These are phyloP conservation scores for Flaveria robusta DNA, from an alignment of 129 eudicot genomes.

Conservation along the genomic window DNA sequence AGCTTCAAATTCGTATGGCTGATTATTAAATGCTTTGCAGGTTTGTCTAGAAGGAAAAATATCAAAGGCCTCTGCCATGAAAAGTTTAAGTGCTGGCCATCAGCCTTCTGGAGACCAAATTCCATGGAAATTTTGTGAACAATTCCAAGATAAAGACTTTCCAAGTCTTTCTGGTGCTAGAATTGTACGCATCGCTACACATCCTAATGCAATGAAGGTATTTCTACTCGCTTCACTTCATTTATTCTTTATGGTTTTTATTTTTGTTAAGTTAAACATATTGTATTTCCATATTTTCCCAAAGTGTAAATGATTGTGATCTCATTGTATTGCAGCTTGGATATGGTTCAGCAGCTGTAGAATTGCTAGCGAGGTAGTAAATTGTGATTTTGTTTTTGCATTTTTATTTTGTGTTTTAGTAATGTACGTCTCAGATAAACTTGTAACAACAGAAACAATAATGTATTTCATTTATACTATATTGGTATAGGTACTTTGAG, in stretches of 20 bases:
- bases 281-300: background rate
- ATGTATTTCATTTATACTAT: slow-evolving; percentile 11
- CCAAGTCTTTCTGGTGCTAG: slow-evolving; percentile 99
- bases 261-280: background rate
- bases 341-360: slow-evolving; percentile 89
- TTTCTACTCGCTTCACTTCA: background rate
- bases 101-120: slow-evolving; percentile 94
- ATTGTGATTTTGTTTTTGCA: background rate
- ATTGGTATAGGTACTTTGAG: slow-evolving; percentile 78
- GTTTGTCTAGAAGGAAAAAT: slow-evolving; percentile 89
- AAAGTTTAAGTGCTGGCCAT: slow-evolving; percentile 73
- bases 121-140: slow-evolving; percentile 93
- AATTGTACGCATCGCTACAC: slow-evolving; percentile 95
- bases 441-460: background rate
- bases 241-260: background rate
- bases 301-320: slow-evolving; percentile 13
- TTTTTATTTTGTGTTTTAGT: background rate
- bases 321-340: slow-evolving; percentile 67
- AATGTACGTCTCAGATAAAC: background rate
- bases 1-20: background rate
- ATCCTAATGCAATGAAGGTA: slow-evolving; percentile 96
- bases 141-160: slow-evolving; percentile 73
- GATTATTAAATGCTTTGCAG: slow-evolving; percentile 38
- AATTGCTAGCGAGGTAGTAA: slow-evolving; percentile 72
- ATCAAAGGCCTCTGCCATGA: slow-evolving; percentile 70